Base-by-base conservation (phyloP, 345 rosid species). In the Linum lewisii region DNA sequence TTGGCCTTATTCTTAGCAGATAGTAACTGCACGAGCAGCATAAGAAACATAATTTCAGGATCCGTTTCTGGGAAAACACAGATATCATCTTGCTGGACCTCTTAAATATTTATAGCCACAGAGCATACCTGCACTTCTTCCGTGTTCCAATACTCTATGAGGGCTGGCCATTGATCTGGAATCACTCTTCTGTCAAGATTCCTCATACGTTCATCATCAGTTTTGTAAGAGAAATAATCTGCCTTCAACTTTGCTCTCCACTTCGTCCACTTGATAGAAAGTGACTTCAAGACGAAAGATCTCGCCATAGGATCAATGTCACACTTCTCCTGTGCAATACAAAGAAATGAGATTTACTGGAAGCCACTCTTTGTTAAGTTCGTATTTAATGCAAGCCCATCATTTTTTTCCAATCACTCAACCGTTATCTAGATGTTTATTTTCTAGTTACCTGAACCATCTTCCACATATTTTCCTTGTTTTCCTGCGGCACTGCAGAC, bases 101-200 rank as follows among this genome's bases (percentile, higher is more conserved):
- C 2, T n/a, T 11, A 62, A 59, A 26, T 22, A 14, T 37, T 25
- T 20, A 55, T 50, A 14, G 2, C 45, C 14, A 15, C 45, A 38
- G 1, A 45, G 54, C 23, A 59, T 65, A 72, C 79, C 71, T 72
- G 69, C 7, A 59, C 67, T 23, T 66, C 70, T 32, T 72, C 74
- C 42, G 66, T 50, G 72, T 69, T 76, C 79, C 79, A 76, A 61
- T 62, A 62, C 23, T 66, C 38, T 22, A 76, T 16, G 45, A 76
- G 76, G 54, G 57, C 32, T 18, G 69, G 66, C 79, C 76, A 76
- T 60, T 76, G 79, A 15, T 69, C 76, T 24, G 76, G 76, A 66
- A 72, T 37, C 37, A 76, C 51, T 68, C 79, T 65, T 44, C 60
- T 60, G 52, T 76, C 65, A 44, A 38, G 9, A 62, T 65, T 71